Percentiles rank a stretch among this genome's conserved stretches.
Evolutionary conservation across 371 early-diverging fungal species (phyloP).

Genomic region (Saksenaea oblongispora): DNA sequence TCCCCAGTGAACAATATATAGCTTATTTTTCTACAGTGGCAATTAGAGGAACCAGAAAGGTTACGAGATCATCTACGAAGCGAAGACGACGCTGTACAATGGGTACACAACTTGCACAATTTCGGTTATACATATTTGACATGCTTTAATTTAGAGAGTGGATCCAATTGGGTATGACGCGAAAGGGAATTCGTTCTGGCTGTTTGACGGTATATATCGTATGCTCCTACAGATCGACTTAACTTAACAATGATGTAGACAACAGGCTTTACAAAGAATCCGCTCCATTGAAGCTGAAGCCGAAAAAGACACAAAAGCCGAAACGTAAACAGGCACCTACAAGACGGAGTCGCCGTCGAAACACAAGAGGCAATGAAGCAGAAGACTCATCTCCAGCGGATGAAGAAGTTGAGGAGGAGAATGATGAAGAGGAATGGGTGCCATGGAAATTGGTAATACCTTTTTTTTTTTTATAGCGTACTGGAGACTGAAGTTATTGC

Average conservation of each 20-base stretch:
- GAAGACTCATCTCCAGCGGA: conserved; percentile 17
- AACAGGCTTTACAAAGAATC: conserved; percentile 69
- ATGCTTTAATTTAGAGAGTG: conserved; percentile 52
- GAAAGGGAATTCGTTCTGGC: conserved; percentile 69
- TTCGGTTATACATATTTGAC: not conserved
- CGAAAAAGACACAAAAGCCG: conserved; percentile 12
- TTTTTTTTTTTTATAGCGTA: conserved; percentile 3
- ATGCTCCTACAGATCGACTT: not conserved
- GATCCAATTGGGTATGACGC: conserved; percentile 75
- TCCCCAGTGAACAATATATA: conserved; percentile 4
- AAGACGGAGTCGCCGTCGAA: conserved; percentile 24
- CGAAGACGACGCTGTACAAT: conserved; percentile 64
- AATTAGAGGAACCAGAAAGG: conserved; percentile 67
- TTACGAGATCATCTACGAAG: conserved; percentile 57
- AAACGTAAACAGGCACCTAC: conserved; percentile 16
- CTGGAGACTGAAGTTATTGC: not conserved
- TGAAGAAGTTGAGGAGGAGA: conserved; percentile 24
- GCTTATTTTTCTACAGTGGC: conserved; percentile 53
- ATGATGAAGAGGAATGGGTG: conserved; percentile 37
- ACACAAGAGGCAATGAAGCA: conserved; percentile 13
- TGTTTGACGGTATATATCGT: conserved; percentile 68
- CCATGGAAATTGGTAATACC: conserved; percentile 49
- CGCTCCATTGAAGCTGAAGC: conserved; percentile 36
- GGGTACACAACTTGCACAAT: conserved; percentile 42
- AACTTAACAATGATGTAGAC: conserved; percentile 35